Percentiles rank a stretch among this genome's conserved stretches.
Conservation (phyloP, 371 early-diverging fungal species). For the Mortierella sp. region DNA sequence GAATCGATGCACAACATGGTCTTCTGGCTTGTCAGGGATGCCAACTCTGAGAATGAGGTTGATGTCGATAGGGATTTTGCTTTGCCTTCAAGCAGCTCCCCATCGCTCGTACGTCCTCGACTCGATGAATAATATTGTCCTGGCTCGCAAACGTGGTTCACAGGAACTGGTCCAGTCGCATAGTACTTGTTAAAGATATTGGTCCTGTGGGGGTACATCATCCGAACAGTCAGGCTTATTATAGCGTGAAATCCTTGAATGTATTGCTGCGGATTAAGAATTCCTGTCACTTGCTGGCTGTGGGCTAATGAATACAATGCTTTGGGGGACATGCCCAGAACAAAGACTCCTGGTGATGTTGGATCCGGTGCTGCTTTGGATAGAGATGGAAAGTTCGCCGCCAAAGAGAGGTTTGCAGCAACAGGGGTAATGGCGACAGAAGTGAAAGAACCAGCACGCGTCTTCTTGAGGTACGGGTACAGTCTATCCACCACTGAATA, state of each 20-base stretch:
- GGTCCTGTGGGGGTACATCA: conserved; percentile 42
- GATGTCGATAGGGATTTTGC: too few relatives aligned
- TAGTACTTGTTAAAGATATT: conserved; percentile 26
- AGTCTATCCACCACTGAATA: conserved; percentile 28
- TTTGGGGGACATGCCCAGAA: conserved; percentile 29
- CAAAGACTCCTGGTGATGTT: conserved; percentile 36
- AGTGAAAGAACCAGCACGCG: neutral
- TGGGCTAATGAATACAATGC: conserved; percentile 26
- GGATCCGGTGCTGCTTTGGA: conserved; percentile 16
- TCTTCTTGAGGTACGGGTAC: conserved; percentile 17
- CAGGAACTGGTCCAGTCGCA: conserved; percentile 23
- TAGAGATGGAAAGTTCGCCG: neutral
- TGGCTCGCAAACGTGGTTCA: conserved; percentile 29
- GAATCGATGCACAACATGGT: conserved; percentile 55
- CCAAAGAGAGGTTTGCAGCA: neutral
- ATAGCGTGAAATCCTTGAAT: conserved; percentile 47
- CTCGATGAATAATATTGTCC: conserved; percentile 39
- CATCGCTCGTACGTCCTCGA: neutral
- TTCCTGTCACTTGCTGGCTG: conserved; percentile 21
- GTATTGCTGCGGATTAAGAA: conserved; percentile 39
- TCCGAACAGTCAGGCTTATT: conserved; percentile 31
- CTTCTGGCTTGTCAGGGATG: conserved; percentile 3
- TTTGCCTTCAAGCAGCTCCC: too few relatives aligned
- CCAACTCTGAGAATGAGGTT: neutral
- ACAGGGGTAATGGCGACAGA: neutral